A percentile compares a stretch with the other conserved stretches of the same genome.
Evolutionary conservation across 768 basidiomycete genomes (phyloP).

Genomic region (Auriscalpium vulgare): DNA sequence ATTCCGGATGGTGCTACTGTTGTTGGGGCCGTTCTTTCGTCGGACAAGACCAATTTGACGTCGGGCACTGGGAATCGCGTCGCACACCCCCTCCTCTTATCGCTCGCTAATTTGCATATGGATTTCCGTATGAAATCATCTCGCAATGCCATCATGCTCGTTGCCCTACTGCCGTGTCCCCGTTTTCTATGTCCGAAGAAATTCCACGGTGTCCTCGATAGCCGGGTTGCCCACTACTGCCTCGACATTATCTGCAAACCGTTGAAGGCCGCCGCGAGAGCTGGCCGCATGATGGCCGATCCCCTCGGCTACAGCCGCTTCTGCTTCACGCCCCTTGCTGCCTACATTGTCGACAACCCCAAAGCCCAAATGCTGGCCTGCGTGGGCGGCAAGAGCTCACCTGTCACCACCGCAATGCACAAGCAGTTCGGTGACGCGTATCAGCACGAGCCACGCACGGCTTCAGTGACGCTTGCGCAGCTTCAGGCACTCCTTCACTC

Average conservation of each 20-base stretch:
- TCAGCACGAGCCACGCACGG: background rate
- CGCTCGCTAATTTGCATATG: constrained; percentile 10
- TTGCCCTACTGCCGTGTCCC: background rate
- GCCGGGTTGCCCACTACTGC: too few relatives aligned
- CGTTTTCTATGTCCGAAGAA: background rate
- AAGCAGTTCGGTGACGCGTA: constrained; percentile 1
- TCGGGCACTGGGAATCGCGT: constrained; percentile 1
- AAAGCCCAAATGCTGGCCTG: background rate
- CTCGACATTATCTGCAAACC: too few relatives aligned
- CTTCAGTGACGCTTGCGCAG: background rate
- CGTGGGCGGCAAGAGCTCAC: background rate
- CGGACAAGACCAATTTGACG: constrained; percentile 9
- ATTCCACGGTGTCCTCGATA: too few relatives aligned
- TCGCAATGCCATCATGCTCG: background rate
- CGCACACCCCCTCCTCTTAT: constrained; percentile 8
- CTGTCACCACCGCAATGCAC: background rate
- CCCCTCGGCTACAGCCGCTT: background rate
- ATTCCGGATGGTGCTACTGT: constrained; percentile 2
- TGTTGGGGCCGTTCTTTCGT: constrained; percentile 1
- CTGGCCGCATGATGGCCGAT: background rate
- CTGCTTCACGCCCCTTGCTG: background rate
- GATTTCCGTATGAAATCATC: background rate
- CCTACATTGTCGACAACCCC: background rate
- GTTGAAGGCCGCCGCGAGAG: too few relatives aligned
- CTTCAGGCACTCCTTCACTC: background rate